Percentiles rank a stretch among this genome's conserved stretches.
phyloP scores from a whole-genome alignment of 2,329 filamentous ascomycete genomes.

The Apiospora marii region DNA sequence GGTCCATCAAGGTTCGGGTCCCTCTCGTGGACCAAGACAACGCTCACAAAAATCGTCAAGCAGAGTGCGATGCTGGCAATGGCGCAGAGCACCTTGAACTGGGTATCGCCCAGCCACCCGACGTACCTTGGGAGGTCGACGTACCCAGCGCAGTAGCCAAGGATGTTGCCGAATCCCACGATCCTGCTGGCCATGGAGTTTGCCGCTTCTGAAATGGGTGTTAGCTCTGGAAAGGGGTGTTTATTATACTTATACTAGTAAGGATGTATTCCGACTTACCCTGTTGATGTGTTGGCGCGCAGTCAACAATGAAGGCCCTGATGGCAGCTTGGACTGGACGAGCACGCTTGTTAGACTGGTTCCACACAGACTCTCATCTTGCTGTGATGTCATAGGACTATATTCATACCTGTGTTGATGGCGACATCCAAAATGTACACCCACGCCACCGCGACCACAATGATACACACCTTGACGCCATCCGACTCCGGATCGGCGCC shows the following conservation, averaged over 20 bases:
- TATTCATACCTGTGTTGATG: constrained; percentile 82
- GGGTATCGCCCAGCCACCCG: constrained; percentile 83
- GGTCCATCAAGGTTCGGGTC: constrained; percentile 79
- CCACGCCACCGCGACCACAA: constrained; percentile 82
- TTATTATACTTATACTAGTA: constrained; percentile 21
- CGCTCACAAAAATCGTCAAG: constrained; percentile 75
- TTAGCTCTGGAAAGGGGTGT: not conserved
- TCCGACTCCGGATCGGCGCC: constrained; percentile 72
- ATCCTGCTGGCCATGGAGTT: constrained; percentile 94
- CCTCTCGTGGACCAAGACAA: constrained; percentile 74
- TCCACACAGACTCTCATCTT: not conserved
- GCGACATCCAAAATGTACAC: constrained; percentile 93
- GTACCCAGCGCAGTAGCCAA: constrained; percentile 89
- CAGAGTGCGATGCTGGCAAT: constrained; percentile 80
- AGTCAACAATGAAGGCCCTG: constrained; percentile 92
- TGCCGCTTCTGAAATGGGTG: constrained; percentile 68
- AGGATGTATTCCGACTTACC: constrained; percentile 42
- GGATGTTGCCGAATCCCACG: constrained; percentile 87
- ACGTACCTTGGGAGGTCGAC: constrained; percentile 77
- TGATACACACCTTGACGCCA: constrained; percentile 70
- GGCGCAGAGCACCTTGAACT: constrained; percentile 92
- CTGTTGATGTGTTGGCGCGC: constrained; percentile 90
- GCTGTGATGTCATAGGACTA: not conserved
- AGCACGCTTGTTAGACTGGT: constrained; percentile 23
- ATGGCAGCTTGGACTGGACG: constrained; percentile 83